Evolutionary conservation across 805 yeast genomes (phyloP).

Genomic region (Sporopachydermia lactativora): DNA sequence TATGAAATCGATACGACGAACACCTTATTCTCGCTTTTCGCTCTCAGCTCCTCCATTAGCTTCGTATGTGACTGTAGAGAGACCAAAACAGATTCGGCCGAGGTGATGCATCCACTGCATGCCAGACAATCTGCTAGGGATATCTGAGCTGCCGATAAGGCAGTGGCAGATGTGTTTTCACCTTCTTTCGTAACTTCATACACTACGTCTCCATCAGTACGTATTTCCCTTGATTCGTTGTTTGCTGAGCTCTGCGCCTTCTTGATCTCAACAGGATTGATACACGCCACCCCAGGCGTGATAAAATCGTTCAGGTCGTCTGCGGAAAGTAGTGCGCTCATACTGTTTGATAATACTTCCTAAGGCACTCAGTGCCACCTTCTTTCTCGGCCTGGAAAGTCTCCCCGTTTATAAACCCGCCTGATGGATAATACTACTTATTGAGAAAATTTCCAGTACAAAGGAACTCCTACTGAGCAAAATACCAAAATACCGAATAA

Average conservation of each 20-base stretch:
- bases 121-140: constrained; percentile 89
- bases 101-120: constrained; percentile 92
- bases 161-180: constrained; percentile 31
- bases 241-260: constrained; percentile 18
- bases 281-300: constrained; percentile 87
- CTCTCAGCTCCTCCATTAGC: constrained; percentile 42
- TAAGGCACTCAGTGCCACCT: too few relatives aligned
- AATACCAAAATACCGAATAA: too few relatives aligned
- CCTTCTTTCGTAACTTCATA: constrained; percentile 46
- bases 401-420: too few relatives aligned
- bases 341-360: too few relatives aligned
- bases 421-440: too few relatives aligned
- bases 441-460: too few relatives aligned
- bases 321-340: constrained; percentile 83
- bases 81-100: constrained; percentile 89
- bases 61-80: constrained; percentile 84
- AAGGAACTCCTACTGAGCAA: too few relatives aligned
- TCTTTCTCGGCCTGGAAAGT: too few relatives aligned
- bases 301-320: constrained; percentile 92
- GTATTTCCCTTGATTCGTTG: constrained; percentile 35
- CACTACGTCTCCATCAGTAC: constrained; percentile 41
- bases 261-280: constrained; percentile 58
- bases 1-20: constrained; percentile 76
- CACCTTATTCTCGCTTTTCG: constrained; percentile 18
- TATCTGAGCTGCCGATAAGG: constrained; percentile 69